Evolutionary conservation across 2,329 filamentous ascomycete genomes (phyloP).

Genomic region (Calonectria henricotiae): DNA sequence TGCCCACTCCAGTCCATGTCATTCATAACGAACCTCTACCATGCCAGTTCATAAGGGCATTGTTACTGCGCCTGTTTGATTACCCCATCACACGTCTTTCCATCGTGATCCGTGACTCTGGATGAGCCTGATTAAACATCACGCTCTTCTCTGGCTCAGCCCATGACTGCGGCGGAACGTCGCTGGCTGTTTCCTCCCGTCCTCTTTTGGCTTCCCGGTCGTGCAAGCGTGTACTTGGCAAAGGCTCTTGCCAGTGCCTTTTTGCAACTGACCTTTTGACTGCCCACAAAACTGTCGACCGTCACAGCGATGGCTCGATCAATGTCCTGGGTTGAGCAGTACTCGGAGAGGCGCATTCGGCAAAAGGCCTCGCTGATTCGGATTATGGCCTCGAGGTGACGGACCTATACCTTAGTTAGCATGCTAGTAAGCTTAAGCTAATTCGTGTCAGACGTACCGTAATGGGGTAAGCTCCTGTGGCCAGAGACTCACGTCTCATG

Average conservation of each 20-base stretch:
- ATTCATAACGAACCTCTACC: constrained; percentile 7
- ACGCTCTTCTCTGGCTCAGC: constrained; percentile 37
- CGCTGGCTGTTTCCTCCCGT: constrained; percentile 48
- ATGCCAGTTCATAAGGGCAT: constrained; percentile 20
- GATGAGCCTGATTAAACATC: constrained; percentile 1
- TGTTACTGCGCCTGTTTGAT: constrained; percentile 21
- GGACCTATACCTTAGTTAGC: constrained; percentile 75
- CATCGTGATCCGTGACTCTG: constrained; percentile 9
- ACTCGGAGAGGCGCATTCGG: constrained; percentile 98
- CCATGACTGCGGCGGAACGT: constrained; percentile 53
- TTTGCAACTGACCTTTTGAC: constrained; percentile 98
- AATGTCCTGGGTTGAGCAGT: constrained; percentile 91
- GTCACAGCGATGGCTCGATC: constrained; percentile 98
- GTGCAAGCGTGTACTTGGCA: constrained; percentile 87
- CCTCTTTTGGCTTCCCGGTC: constrained; percentile 61
- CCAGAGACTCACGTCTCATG: constrained; percentile 93
- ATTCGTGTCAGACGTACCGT: constrained; percentile 79
- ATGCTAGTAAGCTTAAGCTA: constrained; percentile 1
- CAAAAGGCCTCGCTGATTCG: constrained; percentile 95
- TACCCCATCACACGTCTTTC: constrained; percentile 8
- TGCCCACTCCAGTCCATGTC: constrained; percentile 15
- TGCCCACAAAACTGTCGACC: constrained; percentile 95
- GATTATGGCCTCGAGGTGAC: constrained; percentile 98
- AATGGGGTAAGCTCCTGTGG: constrained; percentile 97
- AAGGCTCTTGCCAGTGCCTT: constrained; percentile 95